Conservation (phyloP, 2,329 filamentous ascomycete species). For the Chaetomium olivaceum region DNA sequence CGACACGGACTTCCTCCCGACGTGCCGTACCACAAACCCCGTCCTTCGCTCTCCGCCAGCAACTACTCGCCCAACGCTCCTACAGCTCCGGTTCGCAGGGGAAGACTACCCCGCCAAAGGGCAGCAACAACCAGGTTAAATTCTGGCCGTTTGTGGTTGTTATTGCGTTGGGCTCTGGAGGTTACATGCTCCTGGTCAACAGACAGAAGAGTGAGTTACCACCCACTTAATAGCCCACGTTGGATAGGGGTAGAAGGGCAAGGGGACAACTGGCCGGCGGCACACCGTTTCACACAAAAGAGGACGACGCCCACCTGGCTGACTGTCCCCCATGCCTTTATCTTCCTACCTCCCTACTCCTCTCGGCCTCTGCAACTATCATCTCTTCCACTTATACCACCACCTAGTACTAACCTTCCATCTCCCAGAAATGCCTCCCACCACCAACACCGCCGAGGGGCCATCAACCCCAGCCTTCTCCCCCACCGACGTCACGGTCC, state of each 20-base stretch:
- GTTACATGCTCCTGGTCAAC: slow-evolving; percentile 54
- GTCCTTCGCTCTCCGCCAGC: slow-evolving; percentile 18
- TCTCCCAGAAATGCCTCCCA: slow-evolving; percentile 39
- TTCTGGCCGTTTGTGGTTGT: slow-evolving; percentile 60
- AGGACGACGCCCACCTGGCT: background rate
- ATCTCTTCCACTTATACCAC: background rate
- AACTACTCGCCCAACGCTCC: slow-evolving; percentile 26
- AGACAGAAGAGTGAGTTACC: slow-evolving; percentile 48
- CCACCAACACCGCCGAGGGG: slow-evolving; percentile 27
- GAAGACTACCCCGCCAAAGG: slow-evolving; percentile 21
- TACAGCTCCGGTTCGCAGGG: slow-evolving; percentile 32
- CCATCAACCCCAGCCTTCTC: slow-evolving; percentile 68
- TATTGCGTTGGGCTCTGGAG: slow-evolving; percentile 49
- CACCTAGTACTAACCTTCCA: slow-evolving; percentile 22
- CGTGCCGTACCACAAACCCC: slow-evolving; percentile 9
- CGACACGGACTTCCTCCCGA: slow-evolving; percentile 5
- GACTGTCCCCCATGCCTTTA: background rate
- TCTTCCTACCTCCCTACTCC: background rate
- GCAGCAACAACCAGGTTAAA: slow-evolving; percentile 44
- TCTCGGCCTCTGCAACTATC: slow-evolving; percentile 4
- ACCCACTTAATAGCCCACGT: too few relatives aligned
- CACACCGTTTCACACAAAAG: slow-evolving; percentile 6
- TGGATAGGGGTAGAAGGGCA: background rate
- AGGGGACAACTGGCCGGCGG: background rate
- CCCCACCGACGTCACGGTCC: slow-evolving; percentile 75